These are phyloP conservation scores for Aspergillus sp. DNA, from an alignment of 2,329 filamentous ascomycete species.

Conservation along the genomic window DNA sequence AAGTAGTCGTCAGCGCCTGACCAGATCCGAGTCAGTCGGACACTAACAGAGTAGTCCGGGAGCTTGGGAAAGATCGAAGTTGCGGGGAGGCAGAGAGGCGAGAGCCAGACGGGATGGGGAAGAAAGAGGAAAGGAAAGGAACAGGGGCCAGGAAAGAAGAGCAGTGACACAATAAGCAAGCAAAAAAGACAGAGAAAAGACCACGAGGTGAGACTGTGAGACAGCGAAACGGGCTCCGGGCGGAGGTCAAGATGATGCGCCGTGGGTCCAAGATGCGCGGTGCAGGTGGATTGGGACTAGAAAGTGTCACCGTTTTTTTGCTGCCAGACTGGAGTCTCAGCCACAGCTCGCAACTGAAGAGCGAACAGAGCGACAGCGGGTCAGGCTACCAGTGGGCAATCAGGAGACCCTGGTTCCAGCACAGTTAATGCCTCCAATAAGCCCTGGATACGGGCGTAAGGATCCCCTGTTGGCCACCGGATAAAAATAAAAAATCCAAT, in stretches of 20 bases:
- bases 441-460: no score
- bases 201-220: slow-evolving; percentile 13
- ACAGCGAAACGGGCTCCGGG: background rate
- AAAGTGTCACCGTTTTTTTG: slow-evolving; percentile 3
- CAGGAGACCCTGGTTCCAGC: background rate
- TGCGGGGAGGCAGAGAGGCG: background rate
- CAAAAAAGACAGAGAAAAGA: slow-evolving; percentile 15
- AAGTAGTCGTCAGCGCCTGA: slow-evolving; percentile 11
- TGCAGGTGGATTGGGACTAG: background rate
- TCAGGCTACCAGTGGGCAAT: no score
- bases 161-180: slow-evolving; percentile 11
- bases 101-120: background rate
- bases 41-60: background rate
- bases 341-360: background rate
- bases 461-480: background rate
- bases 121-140: slow-evolving; percentile 1
- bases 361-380: background rate
- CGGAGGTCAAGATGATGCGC: background rate
- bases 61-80: background rate
- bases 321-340: background rate
- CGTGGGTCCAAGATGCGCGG: slow-evolving; percentile 3
- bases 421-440: background rate
- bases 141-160: slow-evolving; percentile 5
- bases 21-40: slow-evolving; percentile 7
- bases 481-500: background rate